Conservation (phyloP, 176 grass and related monocot genomes). For the Olyra latifolia region DNA sequence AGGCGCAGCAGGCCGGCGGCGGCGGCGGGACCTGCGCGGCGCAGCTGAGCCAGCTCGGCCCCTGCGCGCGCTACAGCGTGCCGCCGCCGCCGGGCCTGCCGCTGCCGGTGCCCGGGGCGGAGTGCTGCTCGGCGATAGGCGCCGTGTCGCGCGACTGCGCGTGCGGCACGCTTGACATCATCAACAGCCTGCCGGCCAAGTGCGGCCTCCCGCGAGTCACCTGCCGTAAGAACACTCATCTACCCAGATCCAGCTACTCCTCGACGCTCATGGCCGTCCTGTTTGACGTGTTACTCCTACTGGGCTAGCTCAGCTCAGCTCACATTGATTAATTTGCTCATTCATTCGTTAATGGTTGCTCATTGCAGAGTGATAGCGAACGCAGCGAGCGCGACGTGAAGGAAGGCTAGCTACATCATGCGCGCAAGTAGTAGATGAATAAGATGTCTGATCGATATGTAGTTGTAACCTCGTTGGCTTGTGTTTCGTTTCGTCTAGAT, state of each 20-base stretch:
- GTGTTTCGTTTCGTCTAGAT: not conserved
- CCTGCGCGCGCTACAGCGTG: conserved; percentile 62
- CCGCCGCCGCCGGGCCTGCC: conserved; percentile 39
- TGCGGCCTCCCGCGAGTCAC: conserved; percentile 53
- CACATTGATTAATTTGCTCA: not conserved
- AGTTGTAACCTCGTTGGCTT: not conserved
- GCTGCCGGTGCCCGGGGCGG: conserved; percentile 36
- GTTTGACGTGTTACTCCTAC: not conserved
- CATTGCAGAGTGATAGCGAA: conserved; percentile 23
- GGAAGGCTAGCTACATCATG: not conserved
- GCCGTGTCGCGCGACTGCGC: conserved; percentile 54
- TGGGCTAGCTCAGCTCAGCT: not conserved
- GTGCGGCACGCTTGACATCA: conserved; percentile 61
- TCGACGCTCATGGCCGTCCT: not conserved
- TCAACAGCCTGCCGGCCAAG: conserved; percentile 74
- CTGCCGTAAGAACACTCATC: conserved; percentile 45
- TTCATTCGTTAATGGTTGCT: not conserved
- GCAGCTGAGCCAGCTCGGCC: conserved; percentile 55
- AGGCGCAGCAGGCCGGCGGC: conserved; percentile 13
- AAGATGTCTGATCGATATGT: not conserved
- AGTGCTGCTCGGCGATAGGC: conserved; percentile 70
- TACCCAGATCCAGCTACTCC: not conserved
- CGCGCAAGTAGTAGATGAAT: not conserved
- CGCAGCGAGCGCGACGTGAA: not conserved
- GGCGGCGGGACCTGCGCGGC: conserved; percentile 28